Conservation (phyloP, 139 green algal species). For the Chlorella sp. region DNA sequence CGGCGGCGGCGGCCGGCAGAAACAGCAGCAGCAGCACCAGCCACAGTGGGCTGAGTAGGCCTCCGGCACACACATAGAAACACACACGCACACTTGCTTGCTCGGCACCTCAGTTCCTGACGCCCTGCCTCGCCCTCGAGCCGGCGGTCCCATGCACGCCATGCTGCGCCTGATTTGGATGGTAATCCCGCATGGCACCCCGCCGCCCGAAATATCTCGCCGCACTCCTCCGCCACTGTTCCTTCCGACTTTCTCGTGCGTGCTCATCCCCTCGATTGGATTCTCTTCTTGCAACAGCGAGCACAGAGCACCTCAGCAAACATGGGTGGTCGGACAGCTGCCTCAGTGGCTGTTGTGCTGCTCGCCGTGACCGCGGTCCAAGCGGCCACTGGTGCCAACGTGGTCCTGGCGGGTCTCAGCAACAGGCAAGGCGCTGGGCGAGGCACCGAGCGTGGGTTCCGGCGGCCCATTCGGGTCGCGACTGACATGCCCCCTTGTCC, state of each 20-base stretch:
- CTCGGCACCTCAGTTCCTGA: background rate
- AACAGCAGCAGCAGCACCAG: constrained; percentile 7
- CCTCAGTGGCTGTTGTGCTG: background rate
- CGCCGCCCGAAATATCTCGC: too few relatives aligned
- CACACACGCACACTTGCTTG: background rate
- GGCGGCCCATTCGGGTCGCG: background rate
- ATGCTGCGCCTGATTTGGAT: too few relatives aligned
- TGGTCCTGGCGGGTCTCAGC: background rate
- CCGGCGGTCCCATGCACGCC: too few relatives aligned
- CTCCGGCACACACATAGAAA: background rate
- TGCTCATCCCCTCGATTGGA: background rate
- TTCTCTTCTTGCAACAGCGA: background rate
- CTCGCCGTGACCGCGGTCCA: background rate
- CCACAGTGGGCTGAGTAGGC: constrained; percentile 8
- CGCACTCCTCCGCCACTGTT: background rate
- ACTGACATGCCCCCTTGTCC: background rate
- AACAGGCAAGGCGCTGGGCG: background rate
- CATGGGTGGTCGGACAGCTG: background rate
- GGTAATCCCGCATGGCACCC: background rate
- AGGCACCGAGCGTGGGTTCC: background rate
- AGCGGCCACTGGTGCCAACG: background rate
- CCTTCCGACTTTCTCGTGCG: background rate
- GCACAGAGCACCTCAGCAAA: background rate
- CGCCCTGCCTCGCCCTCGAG: too few relatives aligned
- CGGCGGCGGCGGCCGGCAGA: background rate